These are phyloP conservation scores for Lepidium sativum DNA, from an alignment of 345 rosid species.

Conservation along the genomic window DNA sequence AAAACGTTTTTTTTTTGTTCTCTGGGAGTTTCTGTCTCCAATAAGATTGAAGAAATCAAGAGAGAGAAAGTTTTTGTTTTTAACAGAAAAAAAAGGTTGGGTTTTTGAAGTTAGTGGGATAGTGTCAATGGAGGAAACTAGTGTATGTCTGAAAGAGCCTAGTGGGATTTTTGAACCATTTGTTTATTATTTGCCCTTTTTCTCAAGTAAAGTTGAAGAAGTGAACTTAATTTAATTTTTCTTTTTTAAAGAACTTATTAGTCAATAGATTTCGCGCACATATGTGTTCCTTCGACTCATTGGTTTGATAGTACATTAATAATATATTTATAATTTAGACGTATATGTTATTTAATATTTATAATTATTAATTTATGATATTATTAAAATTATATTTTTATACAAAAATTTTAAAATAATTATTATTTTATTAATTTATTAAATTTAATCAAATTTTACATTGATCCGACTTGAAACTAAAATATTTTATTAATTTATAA, in stretches of 20 bases:
- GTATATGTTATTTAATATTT: too few species aligned
- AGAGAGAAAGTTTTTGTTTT: conserved; percentile 13
- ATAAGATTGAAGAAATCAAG: conserved; percentile 3
- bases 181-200: conserved; percentile 2
- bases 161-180: conserved; percentile 29
- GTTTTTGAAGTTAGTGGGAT: conserved; percentile 18
- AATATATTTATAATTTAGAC: too few species aligned
- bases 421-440: too few species aligned
- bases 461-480: too few species aligned
- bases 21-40: neutral
- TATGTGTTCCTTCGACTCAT: neutral
- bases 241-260: neutral
- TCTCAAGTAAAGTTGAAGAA: conserved; percentile 3
- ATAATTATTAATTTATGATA: too few species aligned
- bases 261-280: neutral
- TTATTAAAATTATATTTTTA: too few species aligned
- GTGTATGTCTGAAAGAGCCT: conserved; percentile 19
- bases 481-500: too few species aligned
- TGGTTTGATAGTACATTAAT: too few species aligned
- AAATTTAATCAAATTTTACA: too few species aligned
- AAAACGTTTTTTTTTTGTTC: conserved; percentile 22
- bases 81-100: conserved; percentile 1
- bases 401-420: too few species aligned
- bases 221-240: neutral
- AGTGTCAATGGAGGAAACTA: conserved; percentile 28